These are phyloP conservation scores for Lactarius psammicola DNA, from an alignment of 768 basidiomycete genomes.

Conservation along the genomic window DNA sequence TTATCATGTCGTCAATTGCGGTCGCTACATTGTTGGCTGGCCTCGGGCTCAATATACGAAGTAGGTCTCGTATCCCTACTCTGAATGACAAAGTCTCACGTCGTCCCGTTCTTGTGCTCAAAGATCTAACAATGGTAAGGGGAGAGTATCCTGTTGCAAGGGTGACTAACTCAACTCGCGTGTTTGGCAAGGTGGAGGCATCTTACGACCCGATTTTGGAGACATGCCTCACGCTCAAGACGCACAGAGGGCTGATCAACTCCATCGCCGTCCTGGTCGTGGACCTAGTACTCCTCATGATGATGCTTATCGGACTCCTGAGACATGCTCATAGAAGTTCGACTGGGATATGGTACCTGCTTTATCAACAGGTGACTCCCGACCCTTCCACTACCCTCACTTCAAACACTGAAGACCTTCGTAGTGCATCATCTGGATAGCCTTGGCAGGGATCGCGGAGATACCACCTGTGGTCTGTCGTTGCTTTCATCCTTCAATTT, in stretches of 20 bases:
- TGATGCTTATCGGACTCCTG: not conserved
- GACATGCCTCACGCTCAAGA: not conserved
- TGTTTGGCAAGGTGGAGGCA: not conserved
- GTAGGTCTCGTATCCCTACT: not conserved
- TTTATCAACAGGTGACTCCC: slow-evolving; percentile 20
- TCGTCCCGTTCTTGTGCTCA: not conserved
- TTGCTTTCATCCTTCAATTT: not conserved
- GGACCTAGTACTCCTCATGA: not conserved
- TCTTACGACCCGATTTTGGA: not conserved
- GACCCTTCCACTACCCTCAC: not conserved
- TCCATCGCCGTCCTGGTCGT: not conserved
- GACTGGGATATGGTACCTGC: slow-evolving; percentile 12
- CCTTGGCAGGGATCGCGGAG: not conserved
- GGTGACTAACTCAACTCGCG: not conserved
- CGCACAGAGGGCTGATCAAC: not conserved
- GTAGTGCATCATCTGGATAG: slow-evolving; percentile 11
- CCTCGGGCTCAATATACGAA: not conserved
- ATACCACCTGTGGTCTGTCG: slow-evolving; percentile 4
- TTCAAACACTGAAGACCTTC: not conserved
- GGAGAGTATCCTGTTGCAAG: not conserved
- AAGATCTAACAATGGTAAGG: not conserved
- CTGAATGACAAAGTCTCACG: not conserved
- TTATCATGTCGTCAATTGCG: not conserved
- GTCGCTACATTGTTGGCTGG: not conserved
- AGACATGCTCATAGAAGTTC: not conserved